Base-by-base conservation (phyloP, 2,329 filamentous ascomycete species). In the Aschersonia sp. region DNA sequence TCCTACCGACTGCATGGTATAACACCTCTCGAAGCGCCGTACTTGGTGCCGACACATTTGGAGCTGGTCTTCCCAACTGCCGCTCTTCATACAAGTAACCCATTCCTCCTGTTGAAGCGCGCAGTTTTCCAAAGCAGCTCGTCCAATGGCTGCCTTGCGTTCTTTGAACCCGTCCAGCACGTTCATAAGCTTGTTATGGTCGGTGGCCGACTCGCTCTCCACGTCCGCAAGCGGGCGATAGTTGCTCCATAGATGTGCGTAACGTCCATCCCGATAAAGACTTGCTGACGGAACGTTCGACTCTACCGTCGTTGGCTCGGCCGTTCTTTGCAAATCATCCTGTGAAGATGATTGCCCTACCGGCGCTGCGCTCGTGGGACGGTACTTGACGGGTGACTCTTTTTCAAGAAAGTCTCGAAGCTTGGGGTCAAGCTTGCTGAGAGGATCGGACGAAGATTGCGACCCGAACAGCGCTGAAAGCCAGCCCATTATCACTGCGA, bases 121-220 rank as follows among this genome's bases (percentile, higher is more conserved):
- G 65, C 92, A 98, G 63, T 97, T 98, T 68, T 98, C 92, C 59
- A 95, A 72, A 7, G 91, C 89, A 1, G 88, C 85, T 42, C 77
- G 74, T 31, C 85, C 86, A 52, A 97, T 85, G 48, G 80, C 75
- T 35, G 78, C 76, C 61, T 85, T 87, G 52, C 89, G 81, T 60
- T 86, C 80, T 63, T 95, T 94, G 74, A 83, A 94, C 5, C 80
- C 82, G 47, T 91, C 84, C 46, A 96, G 71, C 48, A 97, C 81
- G 61, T 87, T 80, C 62, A 77, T 74, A 54, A 94, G 74, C 62
- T 85, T 84, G 60, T 95, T 89, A 58, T 88, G 80, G 56, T 92
- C 85, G 40, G 77, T 79, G 61, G 84, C 84, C 28, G 74, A 73
- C 51, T 79, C 78, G 45, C 77, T 73, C 58, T 91, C 83, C 51